Evolutionary conservation across 192 early-diverging fungal genomes (phyloP).

Genomic region (Ambispora gerdemannii): DNA sequence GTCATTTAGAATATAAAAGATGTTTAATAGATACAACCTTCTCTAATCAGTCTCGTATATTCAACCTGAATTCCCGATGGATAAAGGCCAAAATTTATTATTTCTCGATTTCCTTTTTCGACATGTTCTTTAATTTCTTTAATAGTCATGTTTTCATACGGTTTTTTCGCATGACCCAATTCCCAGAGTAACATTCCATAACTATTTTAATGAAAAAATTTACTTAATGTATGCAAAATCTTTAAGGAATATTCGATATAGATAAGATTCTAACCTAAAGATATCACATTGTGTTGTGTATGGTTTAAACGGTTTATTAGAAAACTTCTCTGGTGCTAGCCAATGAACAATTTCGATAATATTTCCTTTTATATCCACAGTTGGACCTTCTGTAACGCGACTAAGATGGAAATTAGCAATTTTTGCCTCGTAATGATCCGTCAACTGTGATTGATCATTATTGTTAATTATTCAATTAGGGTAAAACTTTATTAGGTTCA

Average conservation of each 20-base stretch:
- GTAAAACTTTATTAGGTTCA: neutral
- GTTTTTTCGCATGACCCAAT: slow-evolving; percentile 8
- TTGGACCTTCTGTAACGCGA: neutral
- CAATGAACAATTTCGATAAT: slow-evolving; percentile 8
- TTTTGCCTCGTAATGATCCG: neutral
- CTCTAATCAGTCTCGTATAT: neutral
- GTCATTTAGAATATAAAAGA: neutral
- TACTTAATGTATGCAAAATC: neutral
- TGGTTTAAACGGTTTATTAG: neutral
- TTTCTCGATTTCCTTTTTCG: neutral
- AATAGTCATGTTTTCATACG: neutral
- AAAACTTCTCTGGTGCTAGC: slow-evolving; percentile 26
- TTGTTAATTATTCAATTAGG: neutral
- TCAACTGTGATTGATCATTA: slow-evolving; percentile 8
- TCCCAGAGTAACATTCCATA: slow-evolving; percentile 18
- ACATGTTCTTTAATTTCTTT: slow-evolving; percentile 17
- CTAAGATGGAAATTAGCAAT: slow-evolving; percentile 21
- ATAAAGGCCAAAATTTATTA: neutral
- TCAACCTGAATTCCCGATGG: neutral
- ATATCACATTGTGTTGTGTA: slow-evolving; percentile 25
- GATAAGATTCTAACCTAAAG: neutral
- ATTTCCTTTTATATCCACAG: neutral
- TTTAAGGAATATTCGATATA: neutral
- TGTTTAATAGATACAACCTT: neutral
- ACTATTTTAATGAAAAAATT: neutral